These are phyloP conservation scores for Neolentinus lepideus DNA, from an alignment of 1,284 basidiomycete species.

Conservation along the genomic window DNA sequence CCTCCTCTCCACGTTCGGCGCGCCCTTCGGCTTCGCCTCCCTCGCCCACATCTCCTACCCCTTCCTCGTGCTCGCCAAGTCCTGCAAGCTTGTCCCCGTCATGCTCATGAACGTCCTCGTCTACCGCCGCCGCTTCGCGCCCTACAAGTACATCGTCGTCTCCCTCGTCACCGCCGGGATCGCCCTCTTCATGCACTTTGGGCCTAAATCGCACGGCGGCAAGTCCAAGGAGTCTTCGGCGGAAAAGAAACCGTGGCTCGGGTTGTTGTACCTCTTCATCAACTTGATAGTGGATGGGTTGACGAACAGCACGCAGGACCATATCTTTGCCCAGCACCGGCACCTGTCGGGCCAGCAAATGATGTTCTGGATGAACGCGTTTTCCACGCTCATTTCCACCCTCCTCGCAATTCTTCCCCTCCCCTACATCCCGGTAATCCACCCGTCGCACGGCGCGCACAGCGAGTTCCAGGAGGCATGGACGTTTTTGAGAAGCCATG, in stretches of 20 bases:
- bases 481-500: conserved; percentile 76
- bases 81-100: conserved; percentile 96
- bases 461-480: conserved; percentile 69
- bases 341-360: conserved; percentile 92
- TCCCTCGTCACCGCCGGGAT: conserved; percentile 90
- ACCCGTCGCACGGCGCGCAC: conserved; percentile 48
- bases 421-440: conserved; percentile 71
- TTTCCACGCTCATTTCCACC: conserved; percentile 67
- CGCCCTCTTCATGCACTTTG: conserved; percentile 91
- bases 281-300: conserved; percentile 92
- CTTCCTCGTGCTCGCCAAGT: conserved; percentile 97
- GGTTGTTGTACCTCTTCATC: conserved; percentile 69
- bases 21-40: conserved; percentile 92
- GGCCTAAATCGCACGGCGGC: conserved; percentile 28
- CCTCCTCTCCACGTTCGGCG: conserved; percentile 84
- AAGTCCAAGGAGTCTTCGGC: conserved; percentile 29
- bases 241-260: conserved; percentile 42
- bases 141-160: conserved; percentile 93
- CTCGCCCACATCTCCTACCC: conserved; percentile 97
- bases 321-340: conserved; percentile 75
- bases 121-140: conserved; percentile 85
- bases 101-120: conserved; percentile 92
- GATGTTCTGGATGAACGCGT: conserved; percentile 97
- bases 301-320: conserved; percentile 97
- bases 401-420: conserved; percentile 64